Percentiles rank a stretch among this genome's conserved stretches.
These are phyloP conservation scores for Saturnispora diversa DNA, from an alignment of 805 yeast genomes.

Conservation along the genomic window DNA sequence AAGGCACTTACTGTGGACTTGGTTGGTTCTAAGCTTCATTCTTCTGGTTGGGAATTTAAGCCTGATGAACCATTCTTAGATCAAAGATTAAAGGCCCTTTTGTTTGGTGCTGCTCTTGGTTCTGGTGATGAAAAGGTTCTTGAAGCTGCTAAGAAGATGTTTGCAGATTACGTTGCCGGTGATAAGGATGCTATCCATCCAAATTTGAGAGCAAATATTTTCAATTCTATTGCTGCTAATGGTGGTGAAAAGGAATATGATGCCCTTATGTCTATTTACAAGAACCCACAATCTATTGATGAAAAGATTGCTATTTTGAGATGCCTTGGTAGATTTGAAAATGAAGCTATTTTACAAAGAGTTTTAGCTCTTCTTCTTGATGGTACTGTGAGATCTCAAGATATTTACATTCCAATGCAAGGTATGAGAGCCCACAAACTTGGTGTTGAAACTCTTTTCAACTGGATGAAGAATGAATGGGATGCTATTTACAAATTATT, in stretches of 20 bases:
- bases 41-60: slow-evolving; percentile 74
- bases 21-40: slow-evolving; percentile 28
- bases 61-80: slow-evolving; percentile 55
- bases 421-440: slow-evolving; percentile 56
- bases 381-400: slow-evolving; percentile 58
- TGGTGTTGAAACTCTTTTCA: slow-evolving; percentile 67
- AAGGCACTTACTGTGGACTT: slow-evolving; percentile 28
- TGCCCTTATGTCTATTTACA: slow-evolving; percentile 38
- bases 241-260: slow-evolving; percentile 34
- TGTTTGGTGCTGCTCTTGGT: slow-evolving; percentile 37
- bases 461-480: slow-evolving; percentile 68
- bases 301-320: slow-evolving; percentile 47
- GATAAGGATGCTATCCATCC: slow-evolving; percentile 35
- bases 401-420: slow-evolving; percentile 55
- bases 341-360: slow-evolving; percentile 30
- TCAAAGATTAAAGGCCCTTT: slow-evolving; percentile 33
- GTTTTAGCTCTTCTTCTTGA: slow-evolving; percentile 40
- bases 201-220: slow-evolving; percentile 37
- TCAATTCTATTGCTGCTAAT: slow-evolving; percentile 36
- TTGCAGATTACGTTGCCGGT: slow-evolving; percentile 24
- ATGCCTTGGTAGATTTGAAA: slow-evolving; percentile 44
- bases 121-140: slow-evolving; percentile 35
- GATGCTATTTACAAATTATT: slow-evolving; percentile 53
- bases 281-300: slow-evolving; percentile 46
- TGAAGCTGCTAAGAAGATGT: slow-evolving; percentile 20